phyloP scores from a whole-genome alignment of 1,284 basidiomycete genomes.

The Heterobasidion irregulare region DNA sequence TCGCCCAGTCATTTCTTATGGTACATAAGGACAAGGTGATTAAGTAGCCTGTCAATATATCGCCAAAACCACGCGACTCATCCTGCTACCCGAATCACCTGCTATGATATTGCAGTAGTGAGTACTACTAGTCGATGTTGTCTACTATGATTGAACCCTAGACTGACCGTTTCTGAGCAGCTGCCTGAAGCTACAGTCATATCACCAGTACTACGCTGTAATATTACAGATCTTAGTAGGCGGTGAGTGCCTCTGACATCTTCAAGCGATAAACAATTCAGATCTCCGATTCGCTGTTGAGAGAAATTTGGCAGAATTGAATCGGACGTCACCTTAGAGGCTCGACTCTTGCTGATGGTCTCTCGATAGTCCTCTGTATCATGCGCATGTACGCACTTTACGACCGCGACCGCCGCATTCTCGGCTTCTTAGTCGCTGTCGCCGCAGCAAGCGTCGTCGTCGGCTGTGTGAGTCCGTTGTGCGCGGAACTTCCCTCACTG shows the following conservation, averaged over 20 bases:
- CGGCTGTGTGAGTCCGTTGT: not conserved
- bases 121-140: not conserved
- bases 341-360: not conserved
- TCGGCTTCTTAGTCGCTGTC: not conserved
- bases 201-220: conserved; percentile 1
- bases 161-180: not conserved
- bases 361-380: conserved; percentile 1
- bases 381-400: conserved; percentile 8
- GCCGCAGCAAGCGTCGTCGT: not conserved
- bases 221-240: not conserved
- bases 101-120: not conserved
- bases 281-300: too few species aligned
- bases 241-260: not conserved
- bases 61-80: not conserved
- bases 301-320: not conserved
- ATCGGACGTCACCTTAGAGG: too few species aligned
- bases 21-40: not conserved
- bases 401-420: not conserved
- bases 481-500: not conserved
- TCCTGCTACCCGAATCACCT: not conserved
- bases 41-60: not conserved
- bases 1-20: not conserved
- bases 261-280: too few species aligned
- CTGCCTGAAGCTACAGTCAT: not conserved
- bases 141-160: not conserved